Conservation (phyloP, 805 yeast genomes). For the Ogataea zsoltii region DNA sequence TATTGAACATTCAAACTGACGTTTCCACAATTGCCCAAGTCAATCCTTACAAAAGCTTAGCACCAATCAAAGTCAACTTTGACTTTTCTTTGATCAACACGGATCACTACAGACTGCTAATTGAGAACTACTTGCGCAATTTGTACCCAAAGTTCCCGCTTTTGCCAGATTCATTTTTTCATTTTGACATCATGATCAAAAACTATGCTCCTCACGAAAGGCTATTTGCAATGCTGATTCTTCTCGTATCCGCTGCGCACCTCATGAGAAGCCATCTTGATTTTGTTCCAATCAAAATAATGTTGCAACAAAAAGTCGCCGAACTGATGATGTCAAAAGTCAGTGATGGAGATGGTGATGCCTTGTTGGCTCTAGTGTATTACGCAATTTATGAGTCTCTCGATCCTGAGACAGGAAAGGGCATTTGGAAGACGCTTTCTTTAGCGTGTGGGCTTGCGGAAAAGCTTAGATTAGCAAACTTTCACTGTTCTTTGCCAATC, state of each 20-base stretch:
- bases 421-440: slow-evolving; percentile 18
- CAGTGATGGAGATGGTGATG: slow-evolving; percentile 19
- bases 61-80: slow-evolving; percentile 13
- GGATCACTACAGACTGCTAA: slow-evolving; percentile 18
- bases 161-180: slow-evolving; percentile 19
- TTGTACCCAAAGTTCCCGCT: slow-evolving; percentile 22
- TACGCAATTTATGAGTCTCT: slow-evolving; percentile 18
- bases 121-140: slow-evolving; percentile 19
- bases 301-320: slow-evolving; percentile 19
- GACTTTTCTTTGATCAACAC: slow-evolving; percentile 17
- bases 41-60: background rate
- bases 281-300: slow-evolving; percentile 18
- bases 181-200: slow-evolving; percentile 18
- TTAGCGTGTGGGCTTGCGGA: slow-evolving; percentile 21
- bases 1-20: slow-evolving; percentile 5
- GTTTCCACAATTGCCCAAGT: background rate
- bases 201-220: slow-evolving; percentile 18
- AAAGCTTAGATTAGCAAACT: slow-evolving; percentile 13
- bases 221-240: slow-evolving; percentile 17
- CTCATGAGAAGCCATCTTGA: slow-evolving; percentile 18
- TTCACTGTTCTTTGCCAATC: slow-evolving; percentile 6
- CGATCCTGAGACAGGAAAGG: slow-evolving; percentile 20
- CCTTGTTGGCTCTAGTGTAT: slow-evolving; percentile 14
- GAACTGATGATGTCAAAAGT: slow-evolving; percentile 14
- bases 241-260: slow-evolving; percentile 23